Evolutionary conservation across 2,329 filamentous ascomycete species (phyloP).

Genomic region (Cercospora janseana): DNA sequence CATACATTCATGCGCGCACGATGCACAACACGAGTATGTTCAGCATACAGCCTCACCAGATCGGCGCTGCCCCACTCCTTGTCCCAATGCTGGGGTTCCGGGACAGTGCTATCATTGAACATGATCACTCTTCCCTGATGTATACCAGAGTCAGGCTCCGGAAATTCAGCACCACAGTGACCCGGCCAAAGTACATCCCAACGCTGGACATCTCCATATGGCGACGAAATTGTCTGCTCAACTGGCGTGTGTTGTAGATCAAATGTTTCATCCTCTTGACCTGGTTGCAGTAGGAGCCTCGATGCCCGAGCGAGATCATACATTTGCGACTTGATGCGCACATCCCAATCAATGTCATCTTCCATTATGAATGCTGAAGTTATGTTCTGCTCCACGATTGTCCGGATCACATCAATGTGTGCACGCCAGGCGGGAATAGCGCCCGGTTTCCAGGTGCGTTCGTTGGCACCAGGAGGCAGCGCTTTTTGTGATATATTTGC

Average conservation of each 20-base stretch:
- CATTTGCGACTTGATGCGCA: constrained; percentile 44
- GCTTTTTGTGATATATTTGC: constrained; percentile 35
- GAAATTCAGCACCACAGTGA: constrained; percentile 30
- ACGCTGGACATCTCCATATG: constrained; percentile 40
- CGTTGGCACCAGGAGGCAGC: constrained; percentile 36
- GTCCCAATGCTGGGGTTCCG: constrained; percentile 24
- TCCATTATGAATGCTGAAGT: constrained; percentile 46
- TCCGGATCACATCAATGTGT: constrained; percentile 33
- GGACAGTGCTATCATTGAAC: constrained; percentile 26
- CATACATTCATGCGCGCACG: constrained; percentile 43
- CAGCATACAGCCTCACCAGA: constrained; percentile 22
- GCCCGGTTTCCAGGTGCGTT: constrained; percentile 32
- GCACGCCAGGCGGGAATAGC: constrained; percentile 29
- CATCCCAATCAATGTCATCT: constrained; percentile 49
- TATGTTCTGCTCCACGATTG: constrained; percentile 38
- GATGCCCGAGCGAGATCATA: constrained; percentile 40
- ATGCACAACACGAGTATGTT: constrained; percentile 48
- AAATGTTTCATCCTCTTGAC: constrained; percentile 18
- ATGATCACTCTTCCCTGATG: constrained; percentile 25
- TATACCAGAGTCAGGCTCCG: constrained; percentile 2
- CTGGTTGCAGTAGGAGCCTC: constrained; percentile 39
- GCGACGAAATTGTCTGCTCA: constrained; percentile 30
- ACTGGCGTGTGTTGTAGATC: constrained; percentile 15
- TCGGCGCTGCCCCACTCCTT: constrained; percentile 27
- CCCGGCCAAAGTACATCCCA: constrained; percentile 41